Evolutionary conservation across 2,329 filamentous ascomycete species (phyloP).

Genomic region (Cordyceps cicadae): DNA sequence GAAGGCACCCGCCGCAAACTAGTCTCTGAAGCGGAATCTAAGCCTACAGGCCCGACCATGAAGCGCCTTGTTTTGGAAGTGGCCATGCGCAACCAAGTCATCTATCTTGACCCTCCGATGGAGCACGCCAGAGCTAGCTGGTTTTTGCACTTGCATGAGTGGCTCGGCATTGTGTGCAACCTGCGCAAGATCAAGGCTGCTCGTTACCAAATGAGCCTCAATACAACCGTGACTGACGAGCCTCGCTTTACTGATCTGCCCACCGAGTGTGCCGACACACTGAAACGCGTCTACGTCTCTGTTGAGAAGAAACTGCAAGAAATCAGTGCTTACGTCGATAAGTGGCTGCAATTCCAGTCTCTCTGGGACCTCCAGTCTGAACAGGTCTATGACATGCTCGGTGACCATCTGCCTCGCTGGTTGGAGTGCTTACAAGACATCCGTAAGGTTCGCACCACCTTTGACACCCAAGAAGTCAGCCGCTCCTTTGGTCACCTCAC

Average conservation of each 20-base stretch:
- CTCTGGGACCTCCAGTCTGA: constrained; percentile 96
- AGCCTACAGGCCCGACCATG: constrained; percentile 54
- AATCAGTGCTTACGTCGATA: constrained; percentile 82
- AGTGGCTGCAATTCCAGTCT: constrained; percentile 98
- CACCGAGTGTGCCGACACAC: constrained; percentile 68
- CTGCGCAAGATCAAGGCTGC: constrained; percentile 91
- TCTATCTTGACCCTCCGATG: constrained; percentile 88
- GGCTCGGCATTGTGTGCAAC: constrained; percentile 88
- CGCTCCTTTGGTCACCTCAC: constrained; percentile 88
- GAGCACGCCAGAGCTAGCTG: constrained; percentile 89
- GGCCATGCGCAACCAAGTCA: constrained; percentile 95
- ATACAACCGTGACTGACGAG: constrained; percentile 56
- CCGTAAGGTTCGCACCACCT: constrained; percentile 87
- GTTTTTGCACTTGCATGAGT: constrained; percentile 86
- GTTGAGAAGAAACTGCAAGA: constrained; percentile 76
- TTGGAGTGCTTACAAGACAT: constrained; percentile 95
- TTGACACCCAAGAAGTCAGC: constrained; percentile 92
- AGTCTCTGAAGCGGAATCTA: constrained; percentile 35
- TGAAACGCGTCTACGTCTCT: constrained; percentile 71
- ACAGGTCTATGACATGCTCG: constrained; percentile 85
- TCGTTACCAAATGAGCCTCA: constrained; percentile 82
- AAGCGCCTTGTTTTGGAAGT: constrained; percentile 78
- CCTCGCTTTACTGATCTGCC: constrained; percentile 78
- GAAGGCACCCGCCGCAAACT: constrained; percentile 47
- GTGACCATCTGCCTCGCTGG: constrained; percentile 88